A percentile compares a stretch with the other conserved stretches of the same genome.
phyloP scores from a whole-genome alignment of 1,284 basidiomycete species.

The Pholiota adiposa region DNA sequence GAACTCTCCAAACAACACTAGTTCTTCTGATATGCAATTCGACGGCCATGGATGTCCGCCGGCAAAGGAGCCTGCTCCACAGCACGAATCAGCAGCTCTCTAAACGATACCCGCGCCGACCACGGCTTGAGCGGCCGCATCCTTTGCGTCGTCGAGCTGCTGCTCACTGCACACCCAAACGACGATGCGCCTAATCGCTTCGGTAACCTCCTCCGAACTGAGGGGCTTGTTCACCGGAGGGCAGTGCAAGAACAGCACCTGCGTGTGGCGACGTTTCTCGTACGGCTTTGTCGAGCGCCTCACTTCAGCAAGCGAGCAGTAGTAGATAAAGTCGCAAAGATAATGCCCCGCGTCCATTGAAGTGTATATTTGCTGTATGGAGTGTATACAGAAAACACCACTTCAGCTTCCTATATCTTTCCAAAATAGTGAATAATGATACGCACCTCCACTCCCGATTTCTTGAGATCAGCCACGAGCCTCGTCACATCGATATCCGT shows the following conservation, averaged over 20 bases:
- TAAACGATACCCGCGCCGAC: background rate
- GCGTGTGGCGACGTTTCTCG: constrained; percentile 56
- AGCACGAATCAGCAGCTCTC: background rate
- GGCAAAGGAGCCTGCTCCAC: too few relatives aligned
- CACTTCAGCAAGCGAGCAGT: constrained; percentile 76
- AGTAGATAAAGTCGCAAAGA: constrained; percentile 79
- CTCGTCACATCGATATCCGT: constrained; percentile 49
- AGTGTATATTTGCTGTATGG: constrained; percentile 60
- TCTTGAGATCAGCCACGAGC: constrained; percentile 60
- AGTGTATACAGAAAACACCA: too few relatives aligned
- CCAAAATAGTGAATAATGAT: too few relatives aligned
- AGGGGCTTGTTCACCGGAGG: constrained; percentile 67
- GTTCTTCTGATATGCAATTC: too few relatives aligned
- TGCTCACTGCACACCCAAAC: constrained; percentile 58
- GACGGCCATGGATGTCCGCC: too few relatives aligned
- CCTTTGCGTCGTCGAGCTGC: constrained; percentile 35
- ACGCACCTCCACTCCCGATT: constrained; percentile 60
- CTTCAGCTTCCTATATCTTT: too few relatives aligned
- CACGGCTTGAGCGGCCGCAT: constrained; percentile 3
- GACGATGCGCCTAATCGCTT: constrained; percentile 63
- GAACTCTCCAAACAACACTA: too few relatives aligned
- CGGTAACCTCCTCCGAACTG: constrained; percentile 65
- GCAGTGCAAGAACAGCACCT: constrained; percentile 75
- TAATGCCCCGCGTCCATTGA: constrained; percentile 80
- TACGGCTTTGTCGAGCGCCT: constrained; percentile 56